Conservation (phyloP, 495 filamentous ascomycete species). For the Hypoxylon trugodes region DNA sequence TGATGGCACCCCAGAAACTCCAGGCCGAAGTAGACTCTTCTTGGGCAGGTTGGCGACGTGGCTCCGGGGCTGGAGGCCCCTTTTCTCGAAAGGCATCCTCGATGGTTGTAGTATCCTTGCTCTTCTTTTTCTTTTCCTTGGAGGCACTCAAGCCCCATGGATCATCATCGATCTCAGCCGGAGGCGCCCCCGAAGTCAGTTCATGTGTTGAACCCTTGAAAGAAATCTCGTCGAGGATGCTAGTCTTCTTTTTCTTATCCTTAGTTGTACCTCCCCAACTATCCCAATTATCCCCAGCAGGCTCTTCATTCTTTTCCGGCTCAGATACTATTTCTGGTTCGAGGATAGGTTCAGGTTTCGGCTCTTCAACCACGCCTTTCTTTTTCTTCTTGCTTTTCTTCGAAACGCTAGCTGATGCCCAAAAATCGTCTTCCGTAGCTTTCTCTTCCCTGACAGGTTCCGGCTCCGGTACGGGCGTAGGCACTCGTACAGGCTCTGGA, state of each 20-base stretch:
- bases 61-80: constrained; percentile 4
- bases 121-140: constrained; percentile 53
- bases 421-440: constrained; percentile 36
- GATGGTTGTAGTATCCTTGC: constrained; percentile 2
- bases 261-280: constrained; percentile 9
- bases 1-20: constrained; percentile 50
- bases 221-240: constrained; percentile 15
- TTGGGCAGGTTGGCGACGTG: constrained; percentile 5
- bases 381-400: constrained; percentile 50
- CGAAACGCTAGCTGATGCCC: constrained; percentile 25
- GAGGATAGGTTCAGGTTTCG: constrained; percentile 16
- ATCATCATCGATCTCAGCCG: constrained; percentile 33
- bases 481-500: constrained; percentile 31
- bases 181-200: constrained; percentile 9
- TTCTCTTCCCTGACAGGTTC: constrained; percentile 44
- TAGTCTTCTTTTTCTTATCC: constrained; percentile 30
- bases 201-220: constrained; percentile 26
- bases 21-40: constrained; percentile 43
- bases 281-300: not conserved
- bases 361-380: constrained; percentile 39
- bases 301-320: constrained; percentile 20
- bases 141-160: constrained; percentile 41
- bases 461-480: constrained; percentile 34
- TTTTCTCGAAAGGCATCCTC: constrained; percentile 27
- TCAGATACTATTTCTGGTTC: constrained; percentile 22